Base-by-base conservation (phyloP, 2,329 filamentous ascomycete genomes). In the Penicillium sp. region DNA sequence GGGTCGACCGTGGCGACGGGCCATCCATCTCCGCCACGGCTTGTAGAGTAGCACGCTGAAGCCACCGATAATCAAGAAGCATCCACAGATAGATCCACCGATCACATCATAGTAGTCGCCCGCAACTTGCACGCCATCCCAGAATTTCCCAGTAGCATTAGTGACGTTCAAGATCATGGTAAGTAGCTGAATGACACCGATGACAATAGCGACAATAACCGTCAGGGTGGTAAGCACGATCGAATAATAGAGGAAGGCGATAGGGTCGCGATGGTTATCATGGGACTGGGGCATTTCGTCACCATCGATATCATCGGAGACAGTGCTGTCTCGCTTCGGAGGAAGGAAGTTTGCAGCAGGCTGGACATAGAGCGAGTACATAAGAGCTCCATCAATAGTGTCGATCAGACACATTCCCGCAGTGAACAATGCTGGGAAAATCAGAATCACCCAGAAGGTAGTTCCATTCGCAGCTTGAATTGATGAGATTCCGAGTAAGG, bases 401-500 rank as follows among this genome's bases (percentile, higher is more conserved):
- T 97, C 94, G 5, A 97, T 79, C 19, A 97, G 81, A 71, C 92
- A 97, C 94, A 99, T 97, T 54, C 91, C 94, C 1, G 89, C 91
- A 0, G 93, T 97, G 67, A 97, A 97, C 1, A 97, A 77, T 1
- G 93, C 73, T 0, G 94, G 94, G 54, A 97, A 96, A 48, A 99
- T 88, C 28, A 97, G 73, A 56, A 97, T 97, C 13, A 97, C 78
- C 94, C 94, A 99, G 55, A 97, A 88, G 28, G 87, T 91, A 0
- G 92, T 97, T 1, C 93, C 93, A 56, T 89, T 82, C 0, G 91
- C 87, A 0, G 89, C 92, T 66, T 97, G 89, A 1, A 99, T 86
- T 26, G 89, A 92, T 0, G 91, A 89, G 59, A 97, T 96, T 0
- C 93, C 94, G 0, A 99, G 76, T 7, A 99, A 82, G 0, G 94